These are phyloP conservation scores for Nicotiana tabacum DNA, from an alignment of 257 asterid species.

Conservation along the genomic window DNA sequence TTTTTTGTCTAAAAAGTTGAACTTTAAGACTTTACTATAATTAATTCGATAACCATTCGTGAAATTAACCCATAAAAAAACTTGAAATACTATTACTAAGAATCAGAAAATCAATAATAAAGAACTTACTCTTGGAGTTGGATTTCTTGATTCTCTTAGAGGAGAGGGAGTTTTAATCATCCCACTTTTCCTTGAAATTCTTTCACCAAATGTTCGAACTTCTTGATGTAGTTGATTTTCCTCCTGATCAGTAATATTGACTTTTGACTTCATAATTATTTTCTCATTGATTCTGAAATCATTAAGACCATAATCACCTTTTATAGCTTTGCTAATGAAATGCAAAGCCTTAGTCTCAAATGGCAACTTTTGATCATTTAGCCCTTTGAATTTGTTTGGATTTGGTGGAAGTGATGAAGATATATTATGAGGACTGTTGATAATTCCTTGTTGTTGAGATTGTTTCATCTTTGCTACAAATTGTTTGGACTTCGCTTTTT, in stretches of 20 bases:
- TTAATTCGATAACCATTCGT: no score
- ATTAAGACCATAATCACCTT: slow-evolving; percentile 58
- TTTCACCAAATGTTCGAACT: slow-evolving; percentile 30
- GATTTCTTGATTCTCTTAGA: slow-evolving; percentile 47
- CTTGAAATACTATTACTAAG: no score
- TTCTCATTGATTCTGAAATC: slow-evolving; percentile 44
- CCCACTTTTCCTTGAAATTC: slow-evolving; percentile 34
- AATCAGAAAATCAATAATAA: neutral
- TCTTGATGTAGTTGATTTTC: slow-evolving; percentile 31
- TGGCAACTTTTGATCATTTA: slow-evolving; percentile 27
- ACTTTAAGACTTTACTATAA: no score
- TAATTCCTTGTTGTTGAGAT: slow-evolving; percentile 18
- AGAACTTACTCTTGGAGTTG: slow-evolving; percentile 59
- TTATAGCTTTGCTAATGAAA: slow-evolving; percentile 82
- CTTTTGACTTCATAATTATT: slow-evolving; percentile 14
- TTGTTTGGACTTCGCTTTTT: slow-evolving; percentile 21
- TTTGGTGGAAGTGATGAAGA: slow-evolving; percentile 32
- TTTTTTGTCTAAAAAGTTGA: no score
- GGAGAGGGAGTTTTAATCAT: slow-evolving; percentile 53
- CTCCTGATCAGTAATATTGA: slow-evolving; percentile 23
- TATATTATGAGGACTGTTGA: neutral
- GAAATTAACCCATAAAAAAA: neutral
- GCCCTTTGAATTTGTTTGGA: slow-evolving; percentile 13
- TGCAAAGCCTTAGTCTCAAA: slow-evolving; percentile 72
- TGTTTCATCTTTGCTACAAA: neutral